Evolutionary conservation across 768 basidiomycete species (phyloP).

Genomic region (Termitomyces sp.): DNA sequence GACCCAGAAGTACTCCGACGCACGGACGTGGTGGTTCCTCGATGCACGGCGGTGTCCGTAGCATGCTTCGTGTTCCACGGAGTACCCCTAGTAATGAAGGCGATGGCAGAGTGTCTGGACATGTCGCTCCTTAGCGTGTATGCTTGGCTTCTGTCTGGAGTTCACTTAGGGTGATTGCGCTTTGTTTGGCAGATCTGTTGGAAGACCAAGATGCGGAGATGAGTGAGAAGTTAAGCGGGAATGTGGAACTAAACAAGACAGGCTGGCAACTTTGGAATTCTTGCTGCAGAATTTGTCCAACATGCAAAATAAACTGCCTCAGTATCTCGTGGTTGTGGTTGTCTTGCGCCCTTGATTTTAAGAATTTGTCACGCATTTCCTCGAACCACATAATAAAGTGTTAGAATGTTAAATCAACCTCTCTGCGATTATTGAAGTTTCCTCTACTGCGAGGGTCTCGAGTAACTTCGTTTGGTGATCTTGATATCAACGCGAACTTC

Average conservation of each 20-base stretch:
- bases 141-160: not conserved
- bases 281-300: too few relatives aligned
- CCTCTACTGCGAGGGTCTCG: not conserved
- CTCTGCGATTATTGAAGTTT: too few relatives aligned
- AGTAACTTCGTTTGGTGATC: not conserved
- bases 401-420: too few relatives aligned
- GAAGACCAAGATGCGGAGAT: not conserved
- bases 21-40: not conserved
- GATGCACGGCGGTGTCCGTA: too few relatives aligned
- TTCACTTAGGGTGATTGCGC: not conserved
- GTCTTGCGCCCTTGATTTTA: too few relatives aligned
- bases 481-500: not conserved
- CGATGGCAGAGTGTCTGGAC: not conserved
- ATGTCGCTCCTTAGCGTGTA: not conserved
- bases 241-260: too few relatives aligned
- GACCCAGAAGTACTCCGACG: not conserved
- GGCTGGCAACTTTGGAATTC: too few relatives aligned
- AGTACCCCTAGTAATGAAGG: not conserved
- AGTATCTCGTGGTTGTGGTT: too few relatives aligned
- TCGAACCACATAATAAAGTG: too few relatives aligned
- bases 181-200: not conserved
- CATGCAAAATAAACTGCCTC: too few relatives aligned
- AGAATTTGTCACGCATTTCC: too few relatives aligned
- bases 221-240: not conserved
- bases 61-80: not conserved